Evolutionary conservation across 208 protist species (phyloP), one percentile per base, ranked within the genome.

Genomic region (Blechomonas ayalai): DNA sequence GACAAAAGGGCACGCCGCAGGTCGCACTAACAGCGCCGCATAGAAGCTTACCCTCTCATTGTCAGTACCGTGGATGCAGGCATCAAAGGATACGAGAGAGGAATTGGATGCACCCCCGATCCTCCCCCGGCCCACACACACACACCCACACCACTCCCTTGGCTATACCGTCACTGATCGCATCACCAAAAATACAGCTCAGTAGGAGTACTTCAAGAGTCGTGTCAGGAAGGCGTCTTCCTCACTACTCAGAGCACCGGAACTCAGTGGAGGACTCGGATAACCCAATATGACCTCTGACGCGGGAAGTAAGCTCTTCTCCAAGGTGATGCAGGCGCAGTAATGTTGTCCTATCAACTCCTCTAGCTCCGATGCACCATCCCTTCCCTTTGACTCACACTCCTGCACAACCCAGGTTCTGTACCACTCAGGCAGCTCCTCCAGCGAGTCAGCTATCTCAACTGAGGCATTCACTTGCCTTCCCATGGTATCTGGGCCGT

Each of bases 241-340:
- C 7, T 34, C 36, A 1, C 28, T 7, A 5, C 32, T 45, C 13
- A 90, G 59, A 1, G 73, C 63, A 8, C 68, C 75, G 0, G 80
- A 76, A 10, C 46, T 58, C 34, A 82, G 36, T 2, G 69, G 47
- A 5, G 66, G 62, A 1, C 63, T 36, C 10, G 56, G 52, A 58
- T 86, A 93, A 15, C 60, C 52, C 15, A 88, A 37, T 37, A 93
- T 76, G 2, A 90, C 85, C 45, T 93, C 85, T 52, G 79, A 69
- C 1, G 77, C 67, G 5, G 85, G 71, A 0, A 43, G 49, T 20
- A 93, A 56, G 1, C 59, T 63, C 23, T 50, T 42, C 26, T 51
- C 49, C 39, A 93, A 48, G 0, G 73, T 72, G 10, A 90, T 51
- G 29, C 82, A 73, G 9, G 84, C 53, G 55, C 65, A 88, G 59